These are phyloP conservation scores for Trichoderma reesei DNA, from an alignment of 495 filamentous ascomycete species.

Conservation along the genomic window DNA sequence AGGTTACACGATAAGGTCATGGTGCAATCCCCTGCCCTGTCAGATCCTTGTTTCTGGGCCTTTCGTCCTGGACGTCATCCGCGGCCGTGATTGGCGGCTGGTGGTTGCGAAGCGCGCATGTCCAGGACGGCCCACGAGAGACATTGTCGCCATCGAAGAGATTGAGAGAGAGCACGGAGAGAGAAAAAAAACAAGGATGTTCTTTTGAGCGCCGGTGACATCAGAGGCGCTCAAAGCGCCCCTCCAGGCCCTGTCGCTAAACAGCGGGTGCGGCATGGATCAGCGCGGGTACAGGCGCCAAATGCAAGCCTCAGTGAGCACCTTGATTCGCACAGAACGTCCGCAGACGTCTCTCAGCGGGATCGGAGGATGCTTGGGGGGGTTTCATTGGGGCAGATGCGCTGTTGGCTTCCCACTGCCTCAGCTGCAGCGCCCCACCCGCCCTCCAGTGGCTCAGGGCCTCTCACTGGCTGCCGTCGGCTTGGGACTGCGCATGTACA, in stretches of 20 bases:
- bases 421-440: background rate
- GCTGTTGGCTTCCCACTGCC: background rate
- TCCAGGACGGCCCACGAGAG: background rate
- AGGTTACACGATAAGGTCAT: no score
- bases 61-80: background rate
- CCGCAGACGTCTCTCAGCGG: no score
- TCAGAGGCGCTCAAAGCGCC: background rate
- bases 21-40: background rate
- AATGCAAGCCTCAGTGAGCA: background rate
- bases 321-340: background rate
- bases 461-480: background rate
- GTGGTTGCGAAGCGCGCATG: background rate
- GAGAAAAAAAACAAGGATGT: background rate
- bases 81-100: background rate
- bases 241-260: background rate
- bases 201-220: background rate
- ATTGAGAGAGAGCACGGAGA: no score
- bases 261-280: constrained; percentile 6
- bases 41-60: background rate
- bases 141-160: background rate
- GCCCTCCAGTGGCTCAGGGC: background rate
- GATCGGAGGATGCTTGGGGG: background rate
- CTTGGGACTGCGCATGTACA: no score
- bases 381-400: background rate
- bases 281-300: constrained; percentile 7